A percentile compares a stretch with the other conserved stretches of the same genome.
phyloP scores from a whole-genome alignment of 2,329 filamentous ascomycete species.

The Trematosphaeria pertusa region DNA sequence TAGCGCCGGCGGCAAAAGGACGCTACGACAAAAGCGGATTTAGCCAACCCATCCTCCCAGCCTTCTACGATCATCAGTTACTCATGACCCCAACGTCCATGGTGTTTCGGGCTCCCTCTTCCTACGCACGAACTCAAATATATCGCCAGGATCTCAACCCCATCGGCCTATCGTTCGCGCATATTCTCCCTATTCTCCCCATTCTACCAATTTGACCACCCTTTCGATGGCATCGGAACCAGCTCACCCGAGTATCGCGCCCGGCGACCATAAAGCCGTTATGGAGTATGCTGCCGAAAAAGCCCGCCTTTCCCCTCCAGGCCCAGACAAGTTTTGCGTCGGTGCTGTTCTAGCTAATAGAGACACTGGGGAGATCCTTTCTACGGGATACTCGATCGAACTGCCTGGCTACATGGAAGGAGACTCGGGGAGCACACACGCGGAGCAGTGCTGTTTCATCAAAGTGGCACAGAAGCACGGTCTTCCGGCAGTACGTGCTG shows the following conservation, averaged over 20 bases:
- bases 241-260: slow-evolving; percentile 4
- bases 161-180: no score
- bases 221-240: no score
- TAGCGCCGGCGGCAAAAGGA: no score
- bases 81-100: no score
- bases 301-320: slow-evolving; percentile 7
- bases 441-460: slow-evolving; percentile 12
- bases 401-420: slow-evolving; percentile 10
- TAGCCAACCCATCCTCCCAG: background rate
- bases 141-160: no score
- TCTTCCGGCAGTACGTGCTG: slow-evolving; percentile 6
- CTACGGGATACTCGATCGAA: slow-evolving; percentile 8
- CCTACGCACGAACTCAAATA: no score
- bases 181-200: no score
- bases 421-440: slow-evolving; percentile 8
- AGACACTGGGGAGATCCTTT: slow-evolving; percentile 8
- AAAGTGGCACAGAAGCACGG: slow-evolving; percentile 7
- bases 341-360: slow-evolving; percentile 8
- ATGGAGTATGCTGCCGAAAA: slow-evolving; percentile 7
- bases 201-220: no score
- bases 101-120: no score
- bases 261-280: slow-evolving; percentile 10
- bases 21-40: background rate
- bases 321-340: slow-evolving; percentile 10
- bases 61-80: no score